Evolutionary conservation across 352 stramenopile species (phyloP).

Genomic region (Globisporangium megalacanthum): DNA sequence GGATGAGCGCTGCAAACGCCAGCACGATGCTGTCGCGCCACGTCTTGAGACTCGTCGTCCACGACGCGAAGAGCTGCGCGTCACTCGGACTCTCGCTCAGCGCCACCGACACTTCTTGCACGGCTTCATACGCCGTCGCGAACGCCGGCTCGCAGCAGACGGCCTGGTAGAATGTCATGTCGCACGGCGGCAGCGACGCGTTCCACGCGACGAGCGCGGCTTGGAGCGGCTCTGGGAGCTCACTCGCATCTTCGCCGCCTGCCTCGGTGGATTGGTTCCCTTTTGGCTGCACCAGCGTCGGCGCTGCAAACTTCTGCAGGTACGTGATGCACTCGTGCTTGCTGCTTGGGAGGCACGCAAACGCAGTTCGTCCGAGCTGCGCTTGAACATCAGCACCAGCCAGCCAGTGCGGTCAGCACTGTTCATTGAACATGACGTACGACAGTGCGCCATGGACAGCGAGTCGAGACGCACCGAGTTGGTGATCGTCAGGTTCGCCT

Average conservation of each 20-base stretch:
- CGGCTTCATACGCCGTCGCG: slow-evolving; percentile 43
- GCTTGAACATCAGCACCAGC: too few species aligned
- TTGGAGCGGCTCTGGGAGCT: slow-evolving; percentile 43
- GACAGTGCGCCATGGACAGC: too few species aligned
- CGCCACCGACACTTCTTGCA: slow-evolving; percentile 53
- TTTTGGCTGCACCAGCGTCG: slow-evolving; percentile 5
- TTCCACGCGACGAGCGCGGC: slow-evolving; percentile 55
- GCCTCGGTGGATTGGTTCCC: slow-evolving; percentile 17
- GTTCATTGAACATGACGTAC: background rate
- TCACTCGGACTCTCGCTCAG: slow-evolving; percentile 34
- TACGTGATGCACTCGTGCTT: slow-evolving; percentile 61
- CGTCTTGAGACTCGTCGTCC: slow-evolving; percentile 42
- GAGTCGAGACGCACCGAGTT: slow-evolving; percentile 45
- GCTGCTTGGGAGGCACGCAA: slow-evolving; percentile 45
- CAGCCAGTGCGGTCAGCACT: too few species aligned
- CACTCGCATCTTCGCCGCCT: slow-evolving; percentile 59
- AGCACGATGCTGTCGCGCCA: slow-evolving; percentile 67
- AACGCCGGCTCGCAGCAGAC: slow-evolving; percentile 74
- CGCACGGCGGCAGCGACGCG: slow-evolving; percentile 63
- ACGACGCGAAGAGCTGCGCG: slow-evolving; percentile 27
- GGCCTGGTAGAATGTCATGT: slow-evolving; percentile 69
- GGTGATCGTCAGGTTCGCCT: slow-evolving; percentile 54
- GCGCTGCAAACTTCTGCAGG: slow-evolving; percentile 48
- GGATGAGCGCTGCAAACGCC: slow-evolving; percentile 63
- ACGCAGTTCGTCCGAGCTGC: slow-evolving; percentile 58